These are phyloP conservation scores for Schizothecium vesticola DNA, from an alignment of 495 filamentous ascomycete species.

Conservation along the genomic window DNA sequence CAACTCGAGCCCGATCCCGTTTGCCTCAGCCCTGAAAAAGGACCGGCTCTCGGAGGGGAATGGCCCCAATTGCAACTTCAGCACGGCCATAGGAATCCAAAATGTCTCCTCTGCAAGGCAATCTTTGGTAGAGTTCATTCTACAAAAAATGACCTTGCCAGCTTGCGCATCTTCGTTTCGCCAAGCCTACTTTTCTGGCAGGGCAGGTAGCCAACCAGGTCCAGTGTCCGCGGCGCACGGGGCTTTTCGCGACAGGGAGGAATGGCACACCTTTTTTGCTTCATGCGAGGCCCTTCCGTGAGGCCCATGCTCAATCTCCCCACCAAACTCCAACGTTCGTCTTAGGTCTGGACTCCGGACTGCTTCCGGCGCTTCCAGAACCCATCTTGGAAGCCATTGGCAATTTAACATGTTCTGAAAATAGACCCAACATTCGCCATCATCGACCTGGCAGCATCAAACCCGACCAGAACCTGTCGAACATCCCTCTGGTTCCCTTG, in stretches of 20 bases:
- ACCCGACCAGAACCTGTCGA: too few species aligned
- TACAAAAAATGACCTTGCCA: too few species aligned
- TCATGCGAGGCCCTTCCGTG: too few species aligned
- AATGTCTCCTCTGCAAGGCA: background rate
- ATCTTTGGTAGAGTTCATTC: background rate
- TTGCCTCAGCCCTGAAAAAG: background rate
- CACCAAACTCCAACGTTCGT: background rate
- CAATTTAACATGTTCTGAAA: background rate
- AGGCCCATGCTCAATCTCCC: background rate
- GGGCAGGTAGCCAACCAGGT: background rate
- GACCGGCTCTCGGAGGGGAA: too few species aligned
- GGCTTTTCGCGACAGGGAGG: too few species aligned
- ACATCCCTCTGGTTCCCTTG: background rate
- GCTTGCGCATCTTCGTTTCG: background rate
- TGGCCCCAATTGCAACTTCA: background rate
- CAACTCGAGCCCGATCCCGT: background rate
- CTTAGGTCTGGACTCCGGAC: too few species aligned
- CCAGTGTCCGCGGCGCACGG: too few species aligned
- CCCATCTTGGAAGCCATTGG: background rate
- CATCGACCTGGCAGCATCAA: background rate
- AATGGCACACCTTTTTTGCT: too few species aligned
- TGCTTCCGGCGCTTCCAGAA: background rate
- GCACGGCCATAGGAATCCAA: background rate
- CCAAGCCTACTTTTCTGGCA: background rate
- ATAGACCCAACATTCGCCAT: background rate